These are phyloP conservation scores for Sechiopsis laciniata DNA, from an alignment of 306 rosid species.

Conservation along the genomic window DNA sequence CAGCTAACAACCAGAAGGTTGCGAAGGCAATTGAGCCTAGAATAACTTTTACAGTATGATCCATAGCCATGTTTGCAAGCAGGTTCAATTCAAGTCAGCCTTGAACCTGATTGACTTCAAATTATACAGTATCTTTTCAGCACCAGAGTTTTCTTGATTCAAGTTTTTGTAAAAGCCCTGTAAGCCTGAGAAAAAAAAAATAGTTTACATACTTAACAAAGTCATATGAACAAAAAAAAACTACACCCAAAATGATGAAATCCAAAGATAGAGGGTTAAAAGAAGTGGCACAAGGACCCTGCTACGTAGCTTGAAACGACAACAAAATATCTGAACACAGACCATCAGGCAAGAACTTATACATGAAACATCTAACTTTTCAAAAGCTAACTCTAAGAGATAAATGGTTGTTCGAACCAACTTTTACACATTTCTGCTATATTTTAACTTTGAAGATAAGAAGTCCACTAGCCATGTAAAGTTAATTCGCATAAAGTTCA, in stretches of 20 bases:
- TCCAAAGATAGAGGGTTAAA: neutral
- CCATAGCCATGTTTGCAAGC: conserved; percentile 50
- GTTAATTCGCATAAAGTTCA: conserved; percentile 13
- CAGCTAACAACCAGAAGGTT: conserved; percentile 78
- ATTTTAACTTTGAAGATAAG: conserved; percentile 19
- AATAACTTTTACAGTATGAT: conserved; percentile 54
- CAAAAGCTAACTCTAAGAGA: conserved; percentile 15
- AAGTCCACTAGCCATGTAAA: conserved; percentile 15
- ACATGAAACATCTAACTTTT: conserved; percentile 2
- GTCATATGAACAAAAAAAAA: neutral
- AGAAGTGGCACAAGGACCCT: conserved; percentile 6
- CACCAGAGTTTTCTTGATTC: conserved; percentile 8
- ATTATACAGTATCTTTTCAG: neutral
- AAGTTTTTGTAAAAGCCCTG: neutral
- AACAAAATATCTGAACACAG: conserved; percentile 7
- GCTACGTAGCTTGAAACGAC: neutral
- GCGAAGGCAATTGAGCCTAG: conserved; percentile 72
- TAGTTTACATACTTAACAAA: neutral
- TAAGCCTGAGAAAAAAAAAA: neutral
- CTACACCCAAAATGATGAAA: neutral
- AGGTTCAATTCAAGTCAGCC: conserved; percentile 7
- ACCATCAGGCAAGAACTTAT: conserved; percentile 8
- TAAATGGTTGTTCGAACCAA: neutral
- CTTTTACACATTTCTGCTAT: conserved; percentile 9
- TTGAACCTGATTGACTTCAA: conserved; percentile 6